phyloP scores from a whole-genome alignment of 2,329 filamentous ascomycete species.

The Berkeleyomyces basicola region DNA sequence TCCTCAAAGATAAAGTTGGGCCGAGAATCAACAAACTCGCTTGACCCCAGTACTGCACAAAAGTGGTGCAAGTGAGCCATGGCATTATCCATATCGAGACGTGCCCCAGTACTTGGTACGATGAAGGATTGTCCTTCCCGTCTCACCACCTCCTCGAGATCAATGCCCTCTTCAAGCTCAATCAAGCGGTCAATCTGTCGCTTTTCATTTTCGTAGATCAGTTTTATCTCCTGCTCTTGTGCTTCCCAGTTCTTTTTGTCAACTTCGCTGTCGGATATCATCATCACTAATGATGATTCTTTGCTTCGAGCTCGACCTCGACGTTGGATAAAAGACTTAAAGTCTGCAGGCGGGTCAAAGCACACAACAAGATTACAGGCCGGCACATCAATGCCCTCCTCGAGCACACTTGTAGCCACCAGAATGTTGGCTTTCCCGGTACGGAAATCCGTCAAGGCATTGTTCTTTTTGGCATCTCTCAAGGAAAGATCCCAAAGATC shows the following conservation, averaged over 20 bases:
- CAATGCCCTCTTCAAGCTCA: slow-evolving; percentile 28
- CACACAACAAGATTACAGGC: slow-evolving; percentile 46
- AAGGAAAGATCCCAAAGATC: slow-evolving; percentile 25
- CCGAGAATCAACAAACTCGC: slow-evolving; percentile 43
- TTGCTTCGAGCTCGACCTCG: slow-evolving; percentile 35
- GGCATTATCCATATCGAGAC: slow-evolving; percentile 57
- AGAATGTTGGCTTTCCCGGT: slow-evolving; percentile 38
- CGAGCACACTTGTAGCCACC: slow-evolving; percentile 46
- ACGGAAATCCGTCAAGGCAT: slow-evolving; percentile 32
- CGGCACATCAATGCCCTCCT: slow-evolving; percentile 52
- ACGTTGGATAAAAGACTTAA: slow-evolving; percentile 43
- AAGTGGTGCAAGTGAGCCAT: slow-evolving; percentile 69
- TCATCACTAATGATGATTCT: slow-evolving; percentile 33
- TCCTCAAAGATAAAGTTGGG: slow-evolving; percentile 49
- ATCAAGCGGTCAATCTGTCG: slow-evolving; percentile 31
- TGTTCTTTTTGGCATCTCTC: slow-evolving; percentile 19
- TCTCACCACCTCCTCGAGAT: slow-evolving; percentile 12
- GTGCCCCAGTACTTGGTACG: slow-evolving; percentile 35
- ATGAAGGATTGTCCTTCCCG: slow-evolving; percentile 20
- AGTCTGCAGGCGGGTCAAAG: slow-evolving; percentile 32
- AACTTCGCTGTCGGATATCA: slow-evolving; percentile 19
- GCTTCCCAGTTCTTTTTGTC: slow-evolving; percentile 31
- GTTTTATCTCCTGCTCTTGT: slow-evolving; percentile 58
- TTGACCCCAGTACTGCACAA: slow-evolving; percentile 43
- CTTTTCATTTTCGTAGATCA: slow-evolving; percentile 47